A percentile compares a stretch with the other conserved stretches of the same genome.
Conservation (phyloP, 768 basidiomycete species). For the Chlorophyllum brunneum region DNA sequence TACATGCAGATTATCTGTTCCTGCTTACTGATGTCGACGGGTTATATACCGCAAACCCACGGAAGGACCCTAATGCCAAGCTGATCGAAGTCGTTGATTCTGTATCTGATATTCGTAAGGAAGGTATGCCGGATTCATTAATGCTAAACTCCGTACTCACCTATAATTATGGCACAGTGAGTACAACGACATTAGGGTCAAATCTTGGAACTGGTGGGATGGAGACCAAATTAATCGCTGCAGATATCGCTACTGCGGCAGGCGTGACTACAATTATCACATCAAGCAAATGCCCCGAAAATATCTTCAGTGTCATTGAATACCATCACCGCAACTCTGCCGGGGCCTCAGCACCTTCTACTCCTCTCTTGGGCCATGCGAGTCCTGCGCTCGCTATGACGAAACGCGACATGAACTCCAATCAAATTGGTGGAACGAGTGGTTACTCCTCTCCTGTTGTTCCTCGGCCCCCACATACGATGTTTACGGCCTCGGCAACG, state of each 20-base stretch:
- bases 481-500: slow-evolving; percentile 72
- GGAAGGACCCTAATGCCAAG: slow-evolving; percentile 80
- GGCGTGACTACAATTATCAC: slow-evolving; percentile 92
- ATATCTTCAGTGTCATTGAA: slow-evolving; percentile 79
- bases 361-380: slow-evolving; percentile 1
- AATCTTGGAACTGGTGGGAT: slow-evolving; percentile 96
- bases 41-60: slow-evolving; percentile 91
- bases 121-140: slow-evolving; percentile 51
- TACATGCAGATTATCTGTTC: slow-evolving; percentile 96
- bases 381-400: slow-evolving; percentile 7
- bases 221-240: slow-evolving; percentile 98
- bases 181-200: slow-evolving; percentile 88
- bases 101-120: slow-evolving; percentile 70
- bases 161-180: slow-evolving; percentile 49
- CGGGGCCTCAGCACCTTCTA: slow-evolving; percentile 25
- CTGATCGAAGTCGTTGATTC: slow-evolving; percentile 82
- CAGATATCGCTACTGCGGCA: slow-evolving; percentile 93
- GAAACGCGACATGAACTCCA: background rate
- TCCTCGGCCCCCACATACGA: slow-evolving; percentile 76
- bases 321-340: slow-evolving; percentile 49
- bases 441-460: slow-evolving; percentile 20
- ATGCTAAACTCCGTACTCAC: slow-evolving; percentile 4
- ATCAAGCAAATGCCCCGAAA: slow-evolving; percentile 73
- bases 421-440: slow-evolving; percentile 16
- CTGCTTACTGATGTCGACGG: slow-evolving; percentile 96